phyloP scores from a whole-genome alignment of 768 basidiomycete genomes.

The Ramaria sp. region DNA sequence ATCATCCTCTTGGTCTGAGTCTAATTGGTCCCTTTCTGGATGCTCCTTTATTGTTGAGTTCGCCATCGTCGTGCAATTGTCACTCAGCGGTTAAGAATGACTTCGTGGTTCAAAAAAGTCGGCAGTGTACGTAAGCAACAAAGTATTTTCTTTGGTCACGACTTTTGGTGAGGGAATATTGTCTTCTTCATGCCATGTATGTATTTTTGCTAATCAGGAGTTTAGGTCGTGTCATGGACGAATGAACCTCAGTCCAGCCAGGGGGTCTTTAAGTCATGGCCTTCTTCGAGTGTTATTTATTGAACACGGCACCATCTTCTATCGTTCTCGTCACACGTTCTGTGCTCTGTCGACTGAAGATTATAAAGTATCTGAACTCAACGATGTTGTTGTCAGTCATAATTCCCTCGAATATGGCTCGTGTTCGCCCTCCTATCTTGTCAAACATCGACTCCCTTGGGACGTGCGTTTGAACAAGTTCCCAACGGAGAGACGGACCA shows the following conservation, averaged over 20 bases:
- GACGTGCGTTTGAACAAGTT: neutral
- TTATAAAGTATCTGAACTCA: neutral
- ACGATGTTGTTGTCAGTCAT: too few species aligned
- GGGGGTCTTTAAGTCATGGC: neutral
- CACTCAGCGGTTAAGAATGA: too few species aligned
- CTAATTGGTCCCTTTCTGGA: constrained; percentile 29
- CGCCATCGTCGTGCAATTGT: neutral
- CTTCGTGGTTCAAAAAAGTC: neutral
- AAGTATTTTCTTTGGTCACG: neutral
- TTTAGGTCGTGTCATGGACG: neutral
- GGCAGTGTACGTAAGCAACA: neutral
- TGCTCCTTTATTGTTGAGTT: neutral
- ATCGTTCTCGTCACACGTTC: neutral
- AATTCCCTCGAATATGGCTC: neutral
- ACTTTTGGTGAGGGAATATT: neutral
- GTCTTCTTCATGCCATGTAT: neutral
- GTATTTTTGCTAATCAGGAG: neutral
- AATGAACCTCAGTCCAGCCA: neutral
- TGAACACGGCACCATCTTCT: neutral
- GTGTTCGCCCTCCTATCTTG: neutral
- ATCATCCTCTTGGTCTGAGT: constrained; percentile 61
- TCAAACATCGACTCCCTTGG: neutral
- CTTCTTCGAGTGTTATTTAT: neutral
- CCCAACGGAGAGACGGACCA: neutral
- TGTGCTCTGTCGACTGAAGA: neutral